These are phyloP conservation scores for Phytophthora hybrid DNA, from an alignment of 352 stramenopile species.

Conservation along the genomic window DNA sequence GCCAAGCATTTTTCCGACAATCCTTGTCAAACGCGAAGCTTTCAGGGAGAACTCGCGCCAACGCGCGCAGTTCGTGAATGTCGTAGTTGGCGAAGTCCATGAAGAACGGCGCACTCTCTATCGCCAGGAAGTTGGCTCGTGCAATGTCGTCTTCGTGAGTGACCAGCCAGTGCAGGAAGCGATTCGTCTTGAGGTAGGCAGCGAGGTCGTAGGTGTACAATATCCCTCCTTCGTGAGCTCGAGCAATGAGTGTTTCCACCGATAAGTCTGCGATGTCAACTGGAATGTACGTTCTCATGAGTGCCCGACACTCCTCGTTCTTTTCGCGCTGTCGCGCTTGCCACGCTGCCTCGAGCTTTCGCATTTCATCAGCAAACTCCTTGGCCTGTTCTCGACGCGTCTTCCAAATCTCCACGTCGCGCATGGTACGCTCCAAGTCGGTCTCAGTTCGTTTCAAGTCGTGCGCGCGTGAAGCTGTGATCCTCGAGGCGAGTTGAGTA, in stretches of 20 bases:
- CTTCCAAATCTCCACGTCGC: constrained; percentile 80
- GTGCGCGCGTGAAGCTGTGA: constrained; percentile 55
- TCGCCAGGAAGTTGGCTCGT: constrained; percentile 74
- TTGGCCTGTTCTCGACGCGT: constrained; percentile 59
- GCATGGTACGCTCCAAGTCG: constrained; percentile 60
- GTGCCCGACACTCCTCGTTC: constrained; percentile 49
- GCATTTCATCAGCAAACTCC: constrained; percentile 64
- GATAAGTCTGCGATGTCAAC: constrained; percentile 67
- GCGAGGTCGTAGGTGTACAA: constrained; percentile 83
- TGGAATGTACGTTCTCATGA: constrained; percentile 62
- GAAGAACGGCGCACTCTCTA: constrained; percentile 70
- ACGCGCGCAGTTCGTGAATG: constrained; percentile 69
- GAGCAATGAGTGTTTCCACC: constrained; percentile 60
- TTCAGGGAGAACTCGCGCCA: constrained; percentile 59
- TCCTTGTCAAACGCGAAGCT: constrained; percentile 84
- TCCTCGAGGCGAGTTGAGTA: constrained; percentile 49
- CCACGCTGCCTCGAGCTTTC: constrained; percentile 60
- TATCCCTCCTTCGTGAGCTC: constrained; percentile 43
- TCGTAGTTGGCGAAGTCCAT: constrained; percentile 74
- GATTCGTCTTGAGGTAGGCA: constrained; percentile 83
- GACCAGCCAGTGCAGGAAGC: constrained; percentile 79
- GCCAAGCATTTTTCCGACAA: constrained; percentile 69
- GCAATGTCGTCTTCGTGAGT: constrained; percentile 76
- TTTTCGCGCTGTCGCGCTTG: constrained; percentile 42
- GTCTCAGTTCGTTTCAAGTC: constrained; percentile 64